phyloP scores from a whole-genome alignment of 164 flowering plant genomes.

The Kingdonia uniflora region DNA sequence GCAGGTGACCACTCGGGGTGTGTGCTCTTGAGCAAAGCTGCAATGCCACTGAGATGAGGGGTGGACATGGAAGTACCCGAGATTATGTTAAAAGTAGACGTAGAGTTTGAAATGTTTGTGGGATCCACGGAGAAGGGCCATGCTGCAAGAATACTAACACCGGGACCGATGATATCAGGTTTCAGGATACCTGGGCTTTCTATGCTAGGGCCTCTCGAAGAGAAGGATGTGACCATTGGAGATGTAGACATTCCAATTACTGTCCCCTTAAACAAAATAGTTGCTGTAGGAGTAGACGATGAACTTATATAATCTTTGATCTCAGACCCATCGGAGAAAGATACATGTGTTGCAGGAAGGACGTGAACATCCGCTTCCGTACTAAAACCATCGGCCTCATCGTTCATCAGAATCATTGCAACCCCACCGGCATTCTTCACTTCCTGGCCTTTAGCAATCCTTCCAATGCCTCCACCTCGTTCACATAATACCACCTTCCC shows the following conservation, averaged over 20 bases:
- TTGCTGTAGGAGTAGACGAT: slow-evolving; percentile 21
- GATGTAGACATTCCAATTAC: slow-evolving; percentile 21
- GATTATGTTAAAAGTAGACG: slow-evolving; percentile 21
- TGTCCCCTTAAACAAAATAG: slow-evolving; percentile 40
- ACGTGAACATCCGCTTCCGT: slow-evolving; percentile 30
- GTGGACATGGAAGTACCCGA: slow-evolving; percentile 59
- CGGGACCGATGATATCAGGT: slow-evolving; percentile 56
- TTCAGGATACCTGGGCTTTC: slow-evolving; percentile 40
- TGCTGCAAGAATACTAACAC: slow-evolving; percentile 47
- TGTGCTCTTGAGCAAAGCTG: slow-evolving; percentile 38
- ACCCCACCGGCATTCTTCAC: slow-evolving; percentile 41
- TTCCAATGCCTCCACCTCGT: slow-evolving; percentile 18
- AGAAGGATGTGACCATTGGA: slow-evolving; percentile 36
- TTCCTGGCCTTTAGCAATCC: slow-evolving; percentile 26
- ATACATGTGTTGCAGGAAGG: slow-evolving; percentile 38
- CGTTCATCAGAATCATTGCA: slow-evolving; percentile 46
- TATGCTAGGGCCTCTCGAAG: slow-evolving; percentile 43
- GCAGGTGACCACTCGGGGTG: slow-evolving; percentile 63
- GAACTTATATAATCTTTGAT: slow-evolving; percentile 43
- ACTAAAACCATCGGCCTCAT: slow-evolving; percentile 16
- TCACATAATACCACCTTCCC: slow-evolving; percentile 36
- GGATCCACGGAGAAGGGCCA: slow-evolving; percentile 31
- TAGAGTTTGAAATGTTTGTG: slow-evolving; percentile 10
- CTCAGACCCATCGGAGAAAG: slow-evolving; percentile 19
- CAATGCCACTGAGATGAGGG: slow-evolving; percentile 52